These are phyloP conservation scores for Samsoniella hepiali DNA, from an alignment of 2,329 filamentous ascomycete species.

Conservation along the genomic window DNA sequence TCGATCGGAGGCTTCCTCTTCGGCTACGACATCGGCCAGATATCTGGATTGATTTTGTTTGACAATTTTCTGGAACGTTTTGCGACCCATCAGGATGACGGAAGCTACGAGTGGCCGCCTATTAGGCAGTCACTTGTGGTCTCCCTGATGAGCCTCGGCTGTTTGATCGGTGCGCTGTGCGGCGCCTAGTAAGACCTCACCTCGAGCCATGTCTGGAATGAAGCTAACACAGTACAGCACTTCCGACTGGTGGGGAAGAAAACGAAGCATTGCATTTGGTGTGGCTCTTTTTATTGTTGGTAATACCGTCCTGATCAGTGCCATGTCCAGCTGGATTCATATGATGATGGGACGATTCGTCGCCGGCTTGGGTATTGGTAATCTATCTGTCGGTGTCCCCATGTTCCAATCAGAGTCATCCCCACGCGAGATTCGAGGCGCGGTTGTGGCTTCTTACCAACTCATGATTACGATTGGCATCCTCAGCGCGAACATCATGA, in stretches of 20 bases:
- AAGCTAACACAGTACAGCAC: slow-evolving; percentile 34
- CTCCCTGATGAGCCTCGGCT: slow-evolving; percentile 54
- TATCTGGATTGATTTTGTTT: slow-evolving; percentile 50
- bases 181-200: slow-evolving; percentile 42
- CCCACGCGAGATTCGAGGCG: slow-evolving; percentile 60
- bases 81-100: slow-evolving; percentile 41
- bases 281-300: slow-evolving; percentile 60
- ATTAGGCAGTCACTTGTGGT: slow-evolving; percentile 51
- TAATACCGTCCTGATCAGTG: slow-evolving; percentile 63
- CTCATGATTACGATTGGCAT: slow-evolving; percentile 72
- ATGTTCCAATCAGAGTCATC: slow-evolving; percentile 66
- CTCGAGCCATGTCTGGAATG: background rate
- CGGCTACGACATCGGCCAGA: slow-evolving; percentile 62
- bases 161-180: slow-evolving; percentile 50
- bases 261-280: slow-evolving; percentile 51
- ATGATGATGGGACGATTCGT: slow-evolving; percentile 63
- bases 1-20: slow-evolving; percentile 61
- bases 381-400: slow-evolving; percentile 61
- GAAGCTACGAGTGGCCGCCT: slow-evolving; percentile 37
- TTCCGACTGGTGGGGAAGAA: slow-evolving; percentile 56
- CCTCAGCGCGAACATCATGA: slow-evolving; percentile 53
- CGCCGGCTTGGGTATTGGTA: slow-evolving; percentile 65
- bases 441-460: slow-evolving; percentile 67
- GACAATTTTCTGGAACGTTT: slow-evolving; percentile 56
- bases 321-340: slow-evolving; percentile 58